Evolutionary conservation across 345 rosid species (phyloP).

Genomic region (Hypericum androsaemum): DNA sequence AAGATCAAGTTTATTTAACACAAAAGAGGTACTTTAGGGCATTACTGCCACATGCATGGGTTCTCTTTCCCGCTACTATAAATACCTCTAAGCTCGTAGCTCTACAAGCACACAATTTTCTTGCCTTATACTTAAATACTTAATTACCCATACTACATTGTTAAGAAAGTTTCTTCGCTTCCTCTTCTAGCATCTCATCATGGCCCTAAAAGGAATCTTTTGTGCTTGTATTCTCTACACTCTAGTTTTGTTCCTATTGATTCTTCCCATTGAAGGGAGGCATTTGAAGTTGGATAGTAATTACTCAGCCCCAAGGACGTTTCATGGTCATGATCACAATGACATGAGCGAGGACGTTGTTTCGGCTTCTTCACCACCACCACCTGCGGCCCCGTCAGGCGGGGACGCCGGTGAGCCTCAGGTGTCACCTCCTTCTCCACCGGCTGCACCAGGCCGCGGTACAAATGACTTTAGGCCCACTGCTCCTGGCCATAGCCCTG

Average conservation of each 20-base stretch:
- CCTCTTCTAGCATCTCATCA: constrained; percentile 1
- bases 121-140: too few species aligned
- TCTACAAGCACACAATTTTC: too few species aligned
- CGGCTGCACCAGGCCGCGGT: constrained; percentile 9
- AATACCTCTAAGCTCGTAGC: too few species aligned
- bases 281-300: constrained; percentile 10
- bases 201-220: constrained; percentile 34
- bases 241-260: constrained; percentile 22
- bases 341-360: not conserved
- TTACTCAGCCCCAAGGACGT: too few species aligned
- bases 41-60: too few species aligned
- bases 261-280: constrained; percentile 32
- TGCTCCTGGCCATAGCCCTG: too few species aligned
- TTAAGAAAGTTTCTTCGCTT: not conserved
- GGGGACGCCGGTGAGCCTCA: not conserved
- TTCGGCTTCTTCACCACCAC: constrained; percentile 12
- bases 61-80: too few species aligned
- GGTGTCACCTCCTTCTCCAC: constrained; percentile 14
- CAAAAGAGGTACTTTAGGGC: too few species aligned
- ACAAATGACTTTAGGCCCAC: constrained; percentile 39
- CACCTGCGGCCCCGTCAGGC: not conserved
- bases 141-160: too few species aligned
- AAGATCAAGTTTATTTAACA: too few species aligned
- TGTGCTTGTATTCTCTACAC: constrained; percentile 19
- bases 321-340: not conserved